Base-by-base conservation (phyloP, 352 stramenopile genomes). In the Elongisporangium prolatum region DNA sequence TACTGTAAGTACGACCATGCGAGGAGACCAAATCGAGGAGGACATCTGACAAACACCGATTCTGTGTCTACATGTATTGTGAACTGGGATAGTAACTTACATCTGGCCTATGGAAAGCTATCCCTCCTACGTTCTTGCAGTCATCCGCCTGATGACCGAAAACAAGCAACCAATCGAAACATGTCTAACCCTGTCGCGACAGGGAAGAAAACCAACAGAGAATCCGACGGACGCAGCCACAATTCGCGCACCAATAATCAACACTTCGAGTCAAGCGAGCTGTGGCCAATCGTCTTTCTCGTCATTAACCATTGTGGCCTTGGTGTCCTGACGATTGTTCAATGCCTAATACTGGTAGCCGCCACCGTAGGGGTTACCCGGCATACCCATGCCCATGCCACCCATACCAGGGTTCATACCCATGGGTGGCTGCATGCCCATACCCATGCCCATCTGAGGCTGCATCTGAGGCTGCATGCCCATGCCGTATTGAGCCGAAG, bases 371-470 rank as follows among this genome's bases (percentile, higher is more conserved):
- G 72, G 74, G 59, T 86, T 86, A 60, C 64, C 62, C 56, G 68
- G 69, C 62, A 82, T 78, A 20, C 72, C 72, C 47, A 66, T 51
- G 21, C 59, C 54, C 59, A 65, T 64, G 38, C 60, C 62, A 37
- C 61, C 57, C 28, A 40, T 40, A 40, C 28, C 28, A 40, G 28
- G 28, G 28, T 40, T 40, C 71, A 81, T 78, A 40, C 64, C 64
- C 66, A 80, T 80, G 56, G 71, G 68, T 21, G 67, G 73, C 50
- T 80, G 72, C 65, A 86, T 85, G 52, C 75, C 75, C 65, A 78
- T 69, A 13, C 71, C 74, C 65, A 77, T 78, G 56, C 66, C 72
- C 67, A 77, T 80, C 11, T 56, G 65, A 20, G 57, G 50, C 9
- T 61, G 76, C 64, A 79, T 78, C 50, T 59, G 66, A 20, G 65